Conservation (phyloP, 305 asterid species). For the Solanum chacoense region DNA sequence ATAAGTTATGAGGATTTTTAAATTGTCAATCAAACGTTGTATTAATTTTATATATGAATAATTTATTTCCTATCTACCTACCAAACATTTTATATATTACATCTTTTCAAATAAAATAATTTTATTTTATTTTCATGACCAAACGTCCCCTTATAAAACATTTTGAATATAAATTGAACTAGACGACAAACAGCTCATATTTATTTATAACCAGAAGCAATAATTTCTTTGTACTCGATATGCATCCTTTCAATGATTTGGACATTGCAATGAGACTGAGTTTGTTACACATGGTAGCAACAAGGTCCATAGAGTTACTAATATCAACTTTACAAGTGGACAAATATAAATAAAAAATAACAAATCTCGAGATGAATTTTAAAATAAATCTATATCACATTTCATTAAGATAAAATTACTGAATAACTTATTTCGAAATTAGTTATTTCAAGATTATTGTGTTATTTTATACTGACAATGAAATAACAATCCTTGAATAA, state of each 20-base stretch:
- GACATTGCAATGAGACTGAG: not conserved
- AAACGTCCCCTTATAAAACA: not conserved
- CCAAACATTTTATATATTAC: fast-evolving
- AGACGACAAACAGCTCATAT: not conserved
- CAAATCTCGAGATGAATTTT: too few species aligned
- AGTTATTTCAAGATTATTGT: not conserved
- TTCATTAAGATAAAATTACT: too few species aligned
- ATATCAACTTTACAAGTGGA: not conserved
- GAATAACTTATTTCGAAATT: too few species aligned
- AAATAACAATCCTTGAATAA: too few species aligned
- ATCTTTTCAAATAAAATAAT: not conserved
- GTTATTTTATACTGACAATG: too few species aligned
- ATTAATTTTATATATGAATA: too few species aligned
- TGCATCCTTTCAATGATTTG: not conserved
- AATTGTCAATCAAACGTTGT: not conserved
- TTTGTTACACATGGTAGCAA: not conserved
- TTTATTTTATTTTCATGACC: not conserved
- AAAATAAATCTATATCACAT: fast-evolving
- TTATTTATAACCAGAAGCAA: not conserved
- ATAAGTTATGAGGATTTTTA: too few species aligned
- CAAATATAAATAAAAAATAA: not conserved
- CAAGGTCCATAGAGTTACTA: not conserved
- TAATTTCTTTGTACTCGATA: not conserved
- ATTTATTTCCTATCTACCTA: too few species aligned
- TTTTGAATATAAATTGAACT: not conserved